Percentiles rank a stretch among this genome's conserved stretches.
Conservation (phyloP, 2,329 filamentous ascomycete genomes). For the Madurella mycetomatis region DNA sequence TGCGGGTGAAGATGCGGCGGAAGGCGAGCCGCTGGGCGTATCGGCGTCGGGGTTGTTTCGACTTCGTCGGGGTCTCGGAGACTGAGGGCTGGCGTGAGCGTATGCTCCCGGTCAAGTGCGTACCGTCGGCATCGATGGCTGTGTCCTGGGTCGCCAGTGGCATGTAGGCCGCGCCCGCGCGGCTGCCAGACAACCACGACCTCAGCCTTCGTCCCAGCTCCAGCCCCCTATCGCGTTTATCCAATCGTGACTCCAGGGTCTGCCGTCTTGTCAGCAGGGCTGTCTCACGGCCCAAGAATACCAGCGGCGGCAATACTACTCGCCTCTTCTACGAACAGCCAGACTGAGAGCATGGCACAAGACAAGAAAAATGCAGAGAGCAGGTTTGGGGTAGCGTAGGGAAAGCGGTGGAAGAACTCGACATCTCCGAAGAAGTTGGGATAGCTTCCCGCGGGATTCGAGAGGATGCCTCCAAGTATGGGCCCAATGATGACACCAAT, state of each 20-base stretch:
- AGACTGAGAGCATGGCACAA: slow-evolving; percentile 40
- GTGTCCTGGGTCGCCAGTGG: slow-evolving; percentile 32
- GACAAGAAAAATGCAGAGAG: slow-evolving; percentile 47
- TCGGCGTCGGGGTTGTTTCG: slow-evolving; percentile 27
- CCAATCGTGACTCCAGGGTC: slow-evolving; percentile 45
- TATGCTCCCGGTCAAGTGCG: slow-evolving; percentile 19
- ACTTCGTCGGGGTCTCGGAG: background rate
- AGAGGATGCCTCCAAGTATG: slow-evolving; percentile 44
- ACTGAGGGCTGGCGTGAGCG: slow-evolving; percentile 6
- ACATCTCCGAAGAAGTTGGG: slow-evolving; percentile 44
- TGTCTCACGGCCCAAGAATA: background rate
- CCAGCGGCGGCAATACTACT: slow-evolving; percentile 2
- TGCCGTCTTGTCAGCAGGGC: slow-evolving; percentile 20
- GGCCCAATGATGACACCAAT: slow-evolving; percentile 58
- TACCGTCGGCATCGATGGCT: slow-evolving; percentile 32
- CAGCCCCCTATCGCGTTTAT: slow-evolving; percentile 40
- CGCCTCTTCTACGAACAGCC: slow-evolving; percentile 50
- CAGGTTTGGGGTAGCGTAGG: slow-evolving; percentile 53
- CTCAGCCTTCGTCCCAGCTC: slow-evolving; percentile 37
- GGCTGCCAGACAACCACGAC: slow-evolving; percentile 21
- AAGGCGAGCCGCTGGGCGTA: slow-evolving; percentile 49
- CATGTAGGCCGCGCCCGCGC: slow-evolving; percentile 28
- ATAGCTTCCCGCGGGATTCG: slow-evolving; percentile 41
- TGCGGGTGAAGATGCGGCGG: slow-evolving; percentile 51
- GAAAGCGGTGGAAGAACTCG: slow-evolving; percentile 44